Evolutionary conservation across 2,329 filamentous ascomycete genomes (phyloP).

Genomic region (Eutypa lata): DNA sequence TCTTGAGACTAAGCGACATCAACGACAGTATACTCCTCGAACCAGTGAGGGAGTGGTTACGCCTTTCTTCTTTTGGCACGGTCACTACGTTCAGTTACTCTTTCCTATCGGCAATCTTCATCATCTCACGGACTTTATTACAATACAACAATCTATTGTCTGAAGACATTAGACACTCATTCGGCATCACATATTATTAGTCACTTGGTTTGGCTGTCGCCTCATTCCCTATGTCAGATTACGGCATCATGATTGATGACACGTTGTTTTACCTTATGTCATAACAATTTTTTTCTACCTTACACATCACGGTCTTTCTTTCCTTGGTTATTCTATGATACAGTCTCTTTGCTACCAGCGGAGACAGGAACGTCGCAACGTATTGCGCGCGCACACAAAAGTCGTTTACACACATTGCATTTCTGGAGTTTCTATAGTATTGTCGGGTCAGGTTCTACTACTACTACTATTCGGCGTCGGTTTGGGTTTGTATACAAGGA

Average conservation of each 20-base stretch:
- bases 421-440: neutral
- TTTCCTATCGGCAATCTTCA: neutral
- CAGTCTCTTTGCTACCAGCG: neutral
- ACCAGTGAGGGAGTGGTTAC: neutral
- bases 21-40: slow-evolving; percentile 10
- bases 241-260: neutral
- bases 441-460: neutral
- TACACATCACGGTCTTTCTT: neutral
- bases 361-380: neutral
- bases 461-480: neutral
- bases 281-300: neutral
- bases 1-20: slow-evolving; percentile 7
- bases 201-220: neutral
- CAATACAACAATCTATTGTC: neutral
- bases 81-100: neutral
- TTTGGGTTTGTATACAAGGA: neutral
- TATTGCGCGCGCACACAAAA: neutral
- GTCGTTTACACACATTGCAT: neutral
- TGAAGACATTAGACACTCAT: too few species aligned
- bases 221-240: neutral
- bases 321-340: neutral
- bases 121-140: too few species aligned
- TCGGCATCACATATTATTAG: too few species aligned
- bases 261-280: neutral
- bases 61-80: neutral